Evolutionary conservation across 106 monocot genomes (phyloP).

Genomic region (Agapanthus africanus): DNA sequence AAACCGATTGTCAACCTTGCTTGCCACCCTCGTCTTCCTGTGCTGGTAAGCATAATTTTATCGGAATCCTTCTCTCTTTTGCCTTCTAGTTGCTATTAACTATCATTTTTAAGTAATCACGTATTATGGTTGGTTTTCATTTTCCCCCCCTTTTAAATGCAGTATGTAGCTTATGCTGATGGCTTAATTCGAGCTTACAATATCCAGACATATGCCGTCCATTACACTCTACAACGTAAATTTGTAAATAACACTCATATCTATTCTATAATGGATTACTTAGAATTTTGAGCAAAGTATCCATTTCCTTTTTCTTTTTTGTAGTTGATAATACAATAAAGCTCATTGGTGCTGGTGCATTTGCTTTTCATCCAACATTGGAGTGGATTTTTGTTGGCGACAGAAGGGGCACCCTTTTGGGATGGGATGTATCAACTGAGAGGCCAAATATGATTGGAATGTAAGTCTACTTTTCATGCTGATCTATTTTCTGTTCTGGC

Average conservation of each 20-base stretch:
- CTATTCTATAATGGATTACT: not conserved
- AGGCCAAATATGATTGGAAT: slow-evolving; percentile 97
- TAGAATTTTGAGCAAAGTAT: not conserved
- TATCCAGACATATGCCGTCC: slow-evolving; percentile 95
- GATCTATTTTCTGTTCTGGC: not conserved
- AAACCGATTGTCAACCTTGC: slow-evolving; percentile 95
- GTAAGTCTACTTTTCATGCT: slow-evolving; percentile 29
- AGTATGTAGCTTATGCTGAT: slow-evolving; percentile 98
- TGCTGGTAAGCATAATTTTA: slow-evolving; percentile 51
- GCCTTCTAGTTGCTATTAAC: not conserved
- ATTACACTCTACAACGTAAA: slow-evolving; percentile 90
- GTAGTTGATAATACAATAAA: slow-evolving; percentile 93
- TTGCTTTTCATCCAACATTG: slow-evolving; percentile 96
- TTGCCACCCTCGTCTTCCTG: slow-evolving; percentile 93
- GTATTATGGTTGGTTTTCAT: not conserved
- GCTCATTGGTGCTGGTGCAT: slow-evolving; percentile 86
- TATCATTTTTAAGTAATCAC: not conserved
- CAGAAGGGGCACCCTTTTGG: slow-evolving; percentile 78
- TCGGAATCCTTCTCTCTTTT: not conserved
- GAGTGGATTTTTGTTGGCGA: slow-evolving; percentile 99
- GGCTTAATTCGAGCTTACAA: slow-evolving; percentile 97
- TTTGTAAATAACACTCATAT: slow-evolving; percentile 4
- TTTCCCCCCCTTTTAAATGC: slow-evolving; percentile 12
- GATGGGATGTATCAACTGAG: slow-evolving; percentile 98
- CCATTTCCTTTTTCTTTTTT: slow-evolving; percentile 6